Base-by-base conservation (phyloP, 768 basidiomycete species). In the Pleurotus citrinopileatus region DNA sequence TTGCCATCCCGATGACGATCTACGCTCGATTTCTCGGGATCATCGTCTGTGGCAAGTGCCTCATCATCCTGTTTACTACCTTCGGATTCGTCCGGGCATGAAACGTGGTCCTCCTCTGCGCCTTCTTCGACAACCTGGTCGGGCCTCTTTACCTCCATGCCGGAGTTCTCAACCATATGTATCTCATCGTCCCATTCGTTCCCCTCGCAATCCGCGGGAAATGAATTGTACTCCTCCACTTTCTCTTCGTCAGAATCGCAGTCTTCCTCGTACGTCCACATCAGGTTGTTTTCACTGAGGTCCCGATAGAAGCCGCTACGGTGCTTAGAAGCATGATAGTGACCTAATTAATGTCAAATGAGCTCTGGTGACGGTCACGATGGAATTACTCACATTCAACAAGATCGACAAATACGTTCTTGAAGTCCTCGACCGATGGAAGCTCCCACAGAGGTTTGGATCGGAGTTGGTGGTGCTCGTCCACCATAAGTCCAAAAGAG, bases 211-310 rank as follows among this genome's bases (percentile, higher is more conserved):
- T n/a, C n/a, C n/a, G n/a, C n/a, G n/a, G n/a, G n/a, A n/a, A n/a
- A n/a, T n/a, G n/a, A n/a, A n/a, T n/a, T n/a, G n/a, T n/a, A n/a
- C n/a, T 10, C 32, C n/a, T 34, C 32, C 9, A 10, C 3, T 1
- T 2, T n/a, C n/a, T 34, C 32, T 2, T 10, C 66, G 17, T 52
- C 23, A 23, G 55, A 17, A 9, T n/a, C 52, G 10, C 40, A 44
- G 12, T 42, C 22, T 15, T 34, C 32, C n/a, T 63, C 54, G n/a
- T 56, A 65, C 32, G 9, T 34, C 32, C 32, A 34, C 67, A 67
- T 70, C 5, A 69, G 50, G 53, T 72, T 71, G 8, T 32, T 44
- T 3, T 62, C 42, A 55, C 67, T 71, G 27, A 69, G 65, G 47
- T 71, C 68, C 5, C 59, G 53, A 29, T 73, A 67, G 19, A 56